phyloP scores from a whole-genome alignment of 1,139 yeast species.

The Saccharomyces hybrid region DNA sequence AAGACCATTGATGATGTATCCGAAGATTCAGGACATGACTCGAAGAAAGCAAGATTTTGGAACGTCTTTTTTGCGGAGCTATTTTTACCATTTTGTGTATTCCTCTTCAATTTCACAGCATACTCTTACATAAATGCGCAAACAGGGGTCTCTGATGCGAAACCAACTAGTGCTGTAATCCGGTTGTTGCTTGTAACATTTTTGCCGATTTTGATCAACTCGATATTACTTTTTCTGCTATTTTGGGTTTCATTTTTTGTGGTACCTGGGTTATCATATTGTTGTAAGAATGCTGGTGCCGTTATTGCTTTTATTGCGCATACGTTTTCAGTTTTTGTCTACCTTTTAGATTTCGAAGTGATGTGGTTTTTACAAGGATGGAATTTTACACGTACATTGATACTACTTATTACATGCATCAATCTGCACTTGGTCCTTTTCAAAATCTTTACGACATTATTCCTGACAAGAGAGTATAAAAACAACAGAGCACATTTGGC shows the following conservation, averaged over 20 bases:
- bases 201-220: constrained; percentile 48
- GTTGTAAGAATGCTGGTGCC: constrained; percentile 36
- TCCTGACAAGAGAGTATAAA: constrained; percentile 54
- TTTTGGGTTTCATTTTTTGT: constrained; percentile 43
- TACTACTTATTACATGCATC: constrained; percentile 51
- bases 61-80: constrained; percentile 51
- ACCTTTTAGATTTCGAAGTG: constrained; percentile 50
- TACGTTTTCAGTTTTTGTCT: constrained; percentile 43
- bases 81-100: constrained; percentile 41
- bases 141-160: constrained; percentile 46
- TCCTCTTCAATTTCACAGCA: constrained; percentile 46
- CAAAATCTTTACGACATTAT: constrained; percentile 39
- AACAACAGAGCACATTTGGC: constrained; percentile 53
- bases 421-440: constrained; percentile 50
- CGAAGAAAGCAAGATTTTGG: constrained; percentile 39
- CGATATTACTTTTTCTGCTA: constrained; percentile 37
- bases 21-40: constrained; percentile 28
- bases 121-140: constrained; percentile 67
- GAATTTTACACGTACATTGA: constrained; percentile 49
- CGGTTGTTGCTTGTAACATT: constrained; percentile 46
- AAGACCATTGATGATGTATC: constrained; percentile 33
- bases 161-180: constrained; percentile 46
- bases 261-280: constrained; percentile 40
- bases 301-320: constrained; percentile 48
- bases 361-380: constrained; percentile 60